phyloP scores from a whole-genome alignment of 192 early-diverging fungal genomes.

The Entophlyctis luteolus region DNA sequence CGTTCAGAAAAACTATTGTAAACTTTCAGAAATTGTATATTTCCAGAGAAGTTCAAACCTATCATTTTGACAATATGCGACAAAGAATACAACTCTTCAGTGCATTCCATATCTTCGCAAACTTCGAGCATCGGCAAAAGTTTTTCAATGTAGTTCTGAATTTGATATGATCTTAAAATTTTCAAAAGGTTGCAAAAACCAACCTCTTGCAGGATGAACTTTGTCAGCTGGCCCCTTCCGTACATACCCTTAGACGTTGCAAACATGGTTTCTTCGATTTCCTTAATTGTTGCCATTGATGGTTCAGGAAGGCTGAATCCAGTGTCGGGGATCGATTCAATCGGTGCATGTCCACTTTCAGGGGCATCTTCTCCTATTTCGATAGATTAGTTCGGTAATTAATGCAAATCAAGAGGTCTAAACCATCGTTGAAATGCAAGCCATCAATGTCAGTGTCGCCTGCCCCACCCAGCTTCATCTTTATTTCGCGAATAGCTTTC shows the following conservation, averaged over 20 bases:
- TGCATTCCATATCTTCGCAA: constrained; percentile 79
- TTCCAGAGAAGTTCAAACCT: constrained; percentile 46
- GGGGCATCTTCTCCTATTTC: constrained; percentile 2
- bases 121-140: constrained; percentile 55
- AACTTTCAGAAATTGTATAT: background rate
- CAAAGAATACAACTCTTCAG: constrained; percentile 66
- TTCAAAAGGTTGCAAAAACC: background rate
- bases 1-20: constrained; percentile 68
- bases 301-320: constrained; percentile 56
- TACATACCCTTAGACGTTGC: constrained; percentile 51
- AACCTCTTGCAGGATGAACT: constrained; percentile 60
- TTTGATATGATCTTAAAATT: too few species aligned
- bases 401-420: background rate
- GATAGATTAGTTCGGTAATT: constrained; percentile 17
- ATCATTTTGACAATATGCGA: constrained; percentile 72
- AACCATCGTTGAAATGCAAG: background rate
- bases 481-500: constrained; percentile 13
- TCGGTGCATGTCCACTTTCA: background rate
- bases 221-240: constrained; percentile 62
- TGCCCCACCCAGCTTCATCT: constrained; percentile 9
- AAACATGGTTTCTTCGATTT: constrained; percentile 66
- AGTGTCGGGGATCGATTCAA: too few species aligned
- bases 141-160: constrained; percentile 68
- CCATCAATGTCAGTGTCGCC: background rate
- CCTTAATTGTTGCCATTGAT: constrained; percentile 60